Evolutionary conservation across 2,329 filamentous ascomycete genomes (phyloP).

Genomic region (Pestalotiopsis sp.): DNA sequence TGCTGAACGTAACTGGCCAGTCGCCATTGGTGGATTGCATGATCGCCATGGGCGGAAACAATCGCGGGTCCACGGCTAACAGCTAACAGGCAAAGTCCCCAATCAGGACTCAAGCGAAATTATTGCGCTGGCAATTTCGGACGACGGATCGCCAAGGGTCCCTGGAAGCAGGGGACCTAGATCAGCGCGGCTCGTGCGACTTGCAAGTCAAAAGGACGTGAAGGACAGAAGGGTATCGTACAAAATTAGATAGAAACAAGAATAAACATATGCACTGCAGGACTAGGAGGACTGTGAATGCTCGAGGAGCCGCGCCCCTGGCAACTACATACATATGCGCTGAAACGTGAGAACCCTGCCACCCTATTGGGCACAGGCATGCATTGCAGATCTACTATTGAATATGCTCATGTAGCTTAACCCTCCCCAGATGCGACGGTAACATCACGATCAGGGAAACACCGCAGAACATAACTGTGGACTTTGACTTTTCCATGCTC

Average conservation of each 20-base stretch:
- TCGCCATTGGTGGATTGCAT: not conserved
- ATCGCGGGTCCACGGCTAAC: not conserved
- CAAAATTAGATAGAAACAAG: not conserved
- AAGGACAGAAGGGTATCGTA: not conserved
- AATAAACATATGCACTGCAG: not conserved
- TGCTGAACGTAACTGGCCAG: not conserved
- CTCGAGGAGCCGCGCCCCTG: not conserved
- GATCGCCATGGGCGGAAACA: not conserved
- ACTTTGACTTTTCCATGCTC: not conserved
- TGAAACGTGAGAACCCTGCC: not conserved
- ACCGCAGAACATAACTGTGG: not conserved
- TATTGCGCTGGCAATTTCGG: not conserved
- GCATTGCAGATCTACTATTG: constrained; percentile 3
- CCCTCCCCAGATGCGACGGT: constrained; percentile 1
- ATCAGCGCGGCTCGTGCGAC: not conserved
- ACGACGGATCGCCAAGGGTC: not conserved
- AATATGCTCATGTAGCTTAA: not conserved
- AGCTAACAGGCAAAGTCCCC: not conserved
- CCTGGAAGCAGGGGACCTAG: not conserved
- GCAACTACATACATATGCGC: not conserved
- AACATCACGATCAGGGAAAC: not conserved
- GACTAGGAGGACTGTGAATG: not conserved
- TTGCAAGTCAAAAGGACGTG: not conserved
- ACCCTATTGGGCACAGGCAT: not conserved
- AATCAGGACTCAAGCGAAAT: not conserved